A percentile compares a stretch with the other conserved stretches of the same genome.
Evolutionary conservation across 2,329 filamentous ascomycete species (phyloP).

Genomic region (Bisporella sp.): DNA sequence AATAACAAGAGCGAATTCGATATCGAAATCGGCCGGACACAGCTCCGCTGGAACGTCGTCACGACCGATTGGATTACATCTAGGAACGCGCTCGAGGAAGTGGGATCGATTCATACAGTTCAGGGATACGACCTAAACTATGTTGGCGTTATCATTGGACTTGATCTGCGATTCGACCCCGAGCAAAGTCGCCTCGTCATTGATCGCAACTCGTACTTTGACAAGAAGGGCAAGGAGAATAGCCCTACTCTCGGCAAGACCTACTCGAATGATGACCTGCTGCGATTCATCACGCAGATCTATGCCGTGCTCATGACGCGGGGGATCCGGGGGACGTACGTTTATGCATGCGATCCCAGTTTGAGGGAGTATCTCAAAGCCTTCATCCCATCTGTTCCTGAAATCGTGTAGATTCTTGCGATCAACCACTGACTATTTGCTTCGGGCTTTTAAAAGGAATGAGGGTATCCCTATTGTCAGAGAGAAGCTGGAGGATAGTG

Average conservation of each 20-base stretch:
- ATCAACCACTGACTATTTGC: not conserved
- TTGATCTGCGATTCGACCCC: constrained; percentile 12
- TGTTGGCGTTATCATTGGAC: constrained; percentile 10
- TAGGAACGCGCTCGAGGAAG: constrained; percentile 10
- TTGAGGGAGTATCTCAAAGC: constrained; percentile 11
- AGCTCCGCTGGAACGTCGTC: constrained; percentile 7
- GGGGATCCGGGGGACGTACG: constrained; percentile 9
- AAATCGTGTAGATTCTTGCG: not conserved
- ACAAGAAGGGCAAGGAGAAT: constrained; percentile 13
- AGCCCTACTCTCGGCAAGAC: constrained; percentile 10
- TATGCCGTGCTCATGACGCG: constrained; percentile 12
- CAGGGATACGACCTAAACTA: constrained; percentile 11
- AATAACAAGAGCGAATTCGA: constrained; percentile 8
- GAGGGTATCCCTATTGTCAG: not conserved
- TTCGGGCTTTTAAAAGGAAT: not conserved
- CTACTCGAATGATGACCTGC: constrained; percentile 11
- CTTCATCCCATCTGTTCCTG: constrained; percentile 7
- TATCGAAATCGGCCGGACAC: constrained; percentile 9
- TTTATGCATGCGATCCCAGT: constrained; percentile 8
- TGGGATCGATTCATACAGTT: constrained; percentile 10
- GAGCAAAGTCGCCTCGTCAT: constrained; percentile 10
- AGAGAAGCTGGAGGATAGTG: not conserved
- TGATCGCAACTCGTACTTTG: constrained; percentile 10
- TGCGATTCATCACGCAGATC: constrained; percentile 12
- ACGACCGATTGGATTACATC: constrained; percentile 7